Evolutionary conservation across 345 rosid species (phyloP), one percentile per base, ranked within the genome.

Genomic region (Heritiera littoralis): DNA sequence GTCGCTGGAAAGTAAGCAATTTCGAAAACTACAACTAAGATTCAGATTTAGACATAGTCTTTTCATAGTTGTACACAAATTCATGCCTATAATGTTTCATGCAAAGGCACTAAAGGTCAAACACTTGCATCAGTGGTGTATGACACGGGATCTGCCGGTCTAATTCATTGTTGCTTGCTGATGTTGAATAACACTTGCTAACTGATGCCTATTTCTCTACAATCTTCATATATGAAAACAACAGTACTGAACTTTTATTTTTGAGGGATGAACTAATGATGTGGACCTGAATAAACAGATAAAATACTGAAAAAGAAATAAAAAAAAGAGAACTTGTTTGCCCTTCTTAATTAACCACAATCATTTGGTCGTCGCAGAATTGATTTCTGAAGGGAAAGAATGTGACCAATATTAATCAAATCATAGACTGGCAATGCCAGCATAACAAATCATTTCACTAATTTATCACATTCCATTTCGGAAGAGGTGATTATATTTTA

Each of bases 1-100:
- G 84, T 89, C 1, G 87, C 87, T 1, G 97, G 94, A 83, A 87
- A 87, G 99, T 95, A 92, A 83, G 90, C 3, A 74, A 23, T 58
- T 49, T 46, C 7, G 32, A 77, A 15, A 20, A 38, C 28, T 13
- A n/a, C 7, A 75, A 59, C 76, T 55, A 5, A 71, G 49, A 23
- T 49, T 71, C 9, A 32, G 48, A 72, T 72, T 54, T 52, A 35
- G 46, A 52, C 17, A 32, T 14, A 30, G 15, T 51, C 43, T 51
- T 71, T 51, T 30, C 43, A 49, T 14, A 49, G 38, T 23, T 48
- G 3, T 12, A 20, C 41, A 48, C 52, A 11, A 68, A 43, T 23
- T 45, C 54, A 45, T 45, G 30, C 2, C 0, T 40, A 17, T 4
- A 43, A 10, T 7, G 3, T n/a, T 12, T 30, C 48, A 66, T 18